Conservation (phyloP, 2,329 filamentous ascomycete genomes). For the Scedosporium aurantiacum region DNA sequence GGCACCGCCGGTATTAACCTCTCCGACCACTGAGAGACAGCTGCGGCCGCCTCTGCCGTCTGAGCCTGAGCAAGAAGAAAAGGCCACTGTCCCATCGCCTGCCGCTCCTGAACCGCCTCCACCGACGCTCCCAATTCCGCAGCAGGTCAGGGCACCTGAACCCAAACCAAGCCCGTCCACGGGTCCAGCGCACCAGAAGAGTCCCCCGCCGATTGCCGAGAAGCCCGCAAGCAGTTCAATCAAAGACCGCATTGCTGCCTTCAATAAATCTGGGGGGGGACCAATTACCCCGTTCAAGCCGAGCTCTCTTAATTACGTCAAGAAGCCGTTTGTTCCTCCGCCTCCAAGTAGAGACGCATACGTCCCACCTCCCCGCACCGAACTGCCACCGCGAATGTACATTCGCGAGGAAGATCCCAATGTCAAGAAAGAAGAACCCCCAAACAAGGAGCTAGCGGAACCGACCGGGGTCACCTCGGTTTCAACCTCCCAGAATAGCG, state of each 20-base stretch:
- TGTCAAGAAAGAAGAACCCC: conserved; percentile 52
- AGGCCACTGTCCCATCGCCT: conserved; percentile 12
- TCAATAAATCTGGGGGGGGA: conserved; percentile 80
- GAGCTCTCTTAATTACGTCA: conserved; percentile 67
- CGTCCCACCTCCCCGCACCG: conserved; percentile 58
- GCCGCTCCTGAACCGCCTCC: conserved; percentile 17
- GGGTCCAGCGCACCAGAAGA: conserved; percentile 28
- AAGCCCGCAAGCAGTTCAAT: conserved; percentile 73
- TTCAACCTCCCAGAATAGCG: conserved; percentile 37
- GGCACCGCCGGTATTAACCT: neutral
- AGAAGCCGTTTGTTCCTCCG: conserved; percentile 92
- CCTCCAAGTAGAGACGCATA: conserved; percentile 89
- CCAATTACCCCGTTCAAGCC: conserved; percentile 89
- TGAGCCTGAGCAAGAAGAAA: conserved; percentile 16
- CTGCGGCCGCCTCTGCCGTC: conserved; percentile 16
- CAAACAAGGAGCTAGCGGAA: conserved; percentile 56
- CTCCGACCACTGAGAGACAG: neutral
- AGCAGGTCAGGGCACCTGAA: conserved; percentile 15
- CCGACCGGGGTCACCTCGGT: conserved; percentile 47
- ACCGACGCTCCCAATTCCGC: conserved; percentile 12
- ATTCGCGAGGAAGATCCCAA: conserved; percentile 79
- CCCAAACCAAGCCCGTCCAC: conserved; percentile 26
- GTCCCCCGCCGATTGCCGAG: conserved; percentile 56
- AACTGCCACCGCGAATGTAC: conserved; percentile 66
- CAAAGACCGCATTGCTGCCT: conserved; percentile 90